Evolutionary conservation across 495 filamentous ascomycete species (phyloP), one percentile per base, ranked within the genome.

Genomic region (Penicillium bialowiezense): DNA sequence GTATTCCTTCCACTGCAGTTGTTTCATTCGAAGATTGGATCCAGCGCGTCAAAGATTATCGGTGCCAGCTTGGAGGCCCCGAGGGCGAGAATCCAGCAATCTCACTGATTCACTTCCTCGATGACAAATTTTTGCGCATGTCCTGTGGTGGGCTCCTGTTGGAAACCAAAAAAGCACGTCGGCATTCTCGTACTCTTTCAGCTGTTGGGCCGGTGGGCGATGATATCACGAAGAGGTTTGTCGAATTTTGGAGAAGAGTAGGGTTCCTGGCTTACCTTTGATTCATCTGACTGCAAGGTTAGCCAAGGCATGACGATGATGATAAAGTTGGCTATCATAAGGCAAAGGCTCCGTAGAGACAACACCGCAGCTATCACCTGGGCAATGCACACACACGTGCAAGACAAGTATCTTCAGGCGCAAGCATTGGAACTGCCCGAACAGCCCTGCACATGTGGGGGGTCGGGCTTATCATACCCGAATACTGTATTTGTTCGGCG

Each of bases 61-160:
- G 18, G 18, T 23, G 17, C 13, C 29, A 7, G 14, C 46, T 9
- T 57, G 67, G 8, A 69, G 34, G 15, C 13, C 34, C 31, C 7
- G 24, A 28, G 9, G 74, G 32, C 50, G 67, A 71, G 31, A 78
- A 81, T 38, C 74, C 77, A 0, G 75, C 75, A 0, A 44, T 44
- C 0, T 46, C 24, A 7, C 41, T 75, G 13, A 8, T 74, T 0
- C 70, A 75, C 7, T 81, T 79, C 47, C 46, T 81, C 1, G 74
- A 77, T 17, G 32, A 48, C 7, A 51, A 79, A 26, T 81, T 64
- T 46, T n/a, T 56, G 1, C 59, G 69, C 7, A 77, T 81, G 74
- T 70, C 71, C 0, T 78, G 76, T 41, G 75, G 75, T 8, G 74
- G 73, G 0, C 50, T 81, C 7, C 24, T 77, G 0, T 45, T 81